phyloP scores from a whole-genome alignment of 129 eudicot genomes.

The Flaveria trinervia region DNA sequence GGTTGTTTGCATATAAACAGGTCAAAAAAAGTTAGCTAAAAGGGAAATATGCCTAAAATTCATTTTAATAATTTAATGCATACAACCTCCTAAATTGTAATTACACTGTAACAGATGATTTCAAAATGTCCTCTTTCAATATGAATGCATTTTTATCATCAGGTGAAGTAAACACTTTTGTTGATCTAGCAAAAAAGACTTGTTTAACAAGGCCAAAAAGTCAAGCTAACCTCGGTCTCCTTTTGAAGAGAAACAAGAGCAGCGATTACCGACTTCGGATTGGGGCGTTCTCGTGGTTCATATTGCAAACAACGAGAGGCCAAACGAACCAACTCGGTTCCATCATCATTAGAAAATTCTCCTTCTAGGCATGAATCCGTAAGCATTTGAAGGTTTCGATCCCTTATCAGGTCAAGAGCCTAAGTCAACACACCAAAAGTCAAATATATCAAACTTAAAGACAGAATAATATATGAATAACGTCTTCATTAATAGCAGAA shows the following conservation, averaged over 20 bases:
- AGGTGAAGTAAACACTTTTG: background rate
- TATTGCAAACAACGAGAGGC: slow-evolving; percentile 75
- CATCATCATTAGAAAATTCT: slow-evolving; percentile 60
- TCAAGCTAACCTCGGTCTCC: slow-evolving; percentile 56
- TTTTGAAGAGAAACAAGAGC: slow-evolving; percentile 61
- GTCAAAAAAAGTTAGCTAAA: background rate
- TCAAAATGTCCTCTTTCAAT: background rate
- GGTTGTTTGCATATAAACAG: background rate
- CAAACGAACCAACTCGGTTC: slow-evolving; percentile 65
- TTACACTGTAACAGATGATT: background rate
- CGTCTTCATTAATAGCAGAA: background rate
- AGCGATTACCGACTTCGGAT: slow-evolving; percentile 48
- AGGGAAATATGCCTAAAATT: background rate
- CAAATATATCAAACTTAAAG: slow-evolving; percentile 13
- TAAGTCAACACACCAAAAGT: slow-evolving; percentile 23
- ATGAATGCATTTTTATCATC: background rate
- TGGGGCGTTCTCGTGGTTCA: slow-evolving; percentile 69
- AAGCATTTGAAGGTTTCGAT: slow-evolving; percentile 69
- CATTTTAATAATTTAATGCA: background rate
- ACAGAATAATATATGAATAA: background rate
- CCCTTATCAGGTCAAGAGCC: slow-evolving; percentile 75
- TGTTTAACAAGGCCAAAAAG: slow-evolving; percentile 8
- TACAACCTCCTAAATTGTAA: background rate
- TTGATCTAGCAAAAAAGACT: slow-evolving; percentile 9
- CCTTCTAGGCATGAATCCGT: slow-evolving; percentile 82